Evolutionary conservation across 202 grass and related monocot genomes (phyloP).

Genomic region (Bolboschoenoplectus hybrid): DNA sequence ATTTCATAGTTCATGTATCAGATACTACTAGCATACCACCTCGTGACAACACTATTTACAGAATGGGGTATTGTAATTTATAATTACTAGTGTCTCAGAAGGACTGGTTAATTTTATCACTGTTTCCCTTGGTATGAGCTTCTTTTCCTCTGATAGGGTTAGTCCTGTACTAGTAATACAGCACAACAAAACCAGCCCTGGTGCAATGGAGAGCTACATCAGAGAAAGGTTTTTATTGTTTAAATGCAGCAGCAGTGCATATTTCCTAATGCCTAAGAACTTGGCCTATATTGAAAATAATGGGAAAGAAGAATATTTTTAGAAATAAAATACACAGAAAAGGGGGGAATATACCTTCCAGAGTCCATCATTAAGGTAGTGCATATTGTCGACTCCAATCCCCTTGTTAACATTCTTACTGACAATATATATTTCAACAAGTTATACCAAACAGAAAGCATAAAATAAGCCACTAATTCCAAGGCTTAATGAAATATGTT

Average conservation of each 20-base stretch:
- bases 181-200: neutral
- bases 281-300: neutral
- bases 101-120: neutral
- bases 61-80: neutral
- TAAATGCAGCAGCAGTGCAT: neutral
- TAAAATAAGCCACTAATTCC: conserved; percentile 15
- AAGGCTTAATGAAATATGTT: neutral
- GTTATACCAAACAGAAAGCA: conserved; percentile 1
- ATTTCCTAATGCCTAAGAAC: neutral
- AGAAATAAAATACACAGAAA: neutral
- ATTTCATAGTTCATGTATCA: neutral
- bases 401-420: conserved; percentile 90
- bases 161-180: neutral
- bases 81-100: neutral
- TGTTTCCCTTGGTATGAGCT: neutral
- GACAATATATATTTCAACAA: conserved; percentile 45
- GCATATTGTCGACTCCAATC: conserved; percentile 97
- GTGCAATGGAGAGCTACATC: neutral
- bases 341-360: conserved; percentile 67
- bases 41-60: neutral
- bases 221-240: neutral
- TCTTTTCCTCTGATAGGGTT: neutral
- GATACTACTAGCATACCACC: neutral
- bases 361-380: conserved; percentile 93
- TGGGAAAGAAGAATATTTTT: neutral